Conservation (phyloP, 2,329 filamentous ascomycete species). For the Myriangium duriaei region DNA sequence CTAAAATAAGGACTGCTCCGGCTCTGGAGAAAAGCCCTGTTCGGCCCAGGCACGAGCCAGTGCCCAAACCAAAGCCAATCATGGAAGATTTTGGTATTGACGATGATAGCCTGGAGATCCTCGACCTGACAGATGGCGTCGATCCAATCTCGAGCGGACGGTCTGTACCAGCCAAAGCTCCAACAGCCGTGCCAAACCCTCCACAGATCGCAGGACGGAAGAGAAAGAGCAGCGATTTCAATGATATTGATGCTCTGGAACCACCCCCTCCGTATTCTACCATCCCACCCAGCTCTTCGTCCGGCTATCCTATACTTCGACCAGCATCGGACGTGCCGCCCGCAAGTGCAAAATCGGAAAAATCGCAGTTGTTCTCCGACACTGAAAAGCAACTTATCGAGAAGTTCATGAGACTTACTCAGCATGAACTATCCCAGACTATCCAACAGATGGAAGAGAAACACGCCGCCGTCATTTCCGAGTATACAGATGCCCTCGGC, state of each 20-base stretch:
- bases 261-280: conserved; percentile 35
- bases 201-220: conserved; percentile 23
- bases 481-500: conserved; percentile 9
- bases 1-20: conserved; percentile 31
- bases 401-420: conserved; percentile 2
- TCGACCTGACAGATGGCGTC: conserved; percentile 20
- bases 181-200: too few species aligned
- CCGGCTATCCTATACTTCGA: neutral
- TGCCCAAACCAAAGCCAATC: neutral
- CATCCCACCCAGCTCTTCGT: conserved; percentile 17
- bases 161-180: too few species aligned
- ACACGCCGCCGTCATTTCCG: conserved; percentile 8
- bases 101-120: conserved; percentile 18
- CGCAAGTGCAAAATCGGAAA: neutral
- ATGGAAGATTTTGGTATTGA: conserved; percentile 2
- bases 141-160: conserved; percentile 14
- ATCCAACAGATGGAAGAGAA: conserved; percentile 1
- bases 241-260: conserved; percentile 22
- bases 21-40: conserved; percentile 24
- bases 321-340: conserved; percentile 5
- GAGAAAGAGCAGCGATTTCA: conserved; percentile 31
- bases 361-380: conserved; percentile 7
- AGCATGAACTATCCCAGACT: conserved; percentile 5
- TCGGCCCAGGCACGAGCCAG: neutral
- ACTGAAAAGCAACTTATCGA: neutral